These are phyloP conservation scores for Calamus simplicifolius DNA, from an alignment of 176 grass and related monocot genomes.

Conservation along the genomic window DNA sequence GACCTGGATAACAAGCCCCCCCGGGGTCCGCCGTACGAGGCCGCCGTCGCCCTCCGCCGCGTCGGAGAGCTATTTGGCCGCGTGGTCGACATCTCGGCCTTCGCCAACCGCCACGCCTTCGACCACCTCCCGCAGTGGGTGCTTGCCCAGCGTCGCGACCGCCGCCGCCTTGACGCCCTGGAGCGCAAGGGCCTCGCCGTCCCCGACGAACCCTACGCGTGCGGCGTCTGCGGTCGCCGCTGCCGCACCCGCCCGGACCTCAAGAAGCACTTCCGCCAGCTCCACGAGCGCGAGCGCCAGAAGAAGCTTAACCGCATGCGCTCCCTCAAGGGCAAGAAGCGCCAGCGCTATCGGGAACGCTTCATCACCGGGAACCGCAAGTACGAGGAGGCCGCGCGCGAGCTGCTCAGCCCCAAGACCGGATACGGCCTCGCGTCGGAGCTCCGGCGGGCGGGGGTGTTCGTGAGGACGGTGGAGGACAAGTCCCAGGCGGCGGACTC, in stretches of 20 bases:
- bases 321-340: slow-evolving; percentile 97
- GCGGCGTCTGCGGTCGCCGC: slow-evolving; percentile 75
- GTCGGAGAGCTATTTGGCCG: slow-evolving; percentile 64
- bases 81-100: slow-evolving; percentile 69
- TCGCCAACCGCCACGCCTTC: slow-evolving; percentile 87
- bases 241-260: slow-evolving; percentile 80
- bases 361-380: slow-evolving; percentile 76
- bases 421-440: slow-evolving; percentile 79
- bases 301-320: slow-evolving; percentile 77
- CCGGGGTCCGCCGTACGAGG: slow-evolving; percentile 55
- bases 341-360: slow-evolving; percentile 60
- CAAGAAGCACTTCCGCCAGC: slow-evolving; percentile 83
- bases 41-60: slow-evolving; percentile 45
- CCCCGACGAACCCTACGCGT: slow-evolving; percentile 51
- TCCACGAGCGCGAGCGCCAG: slow-evolving; percentile 88
- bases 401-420: slow-evolving; percentile 61
- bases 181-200: slow-evolving; percentile 47
- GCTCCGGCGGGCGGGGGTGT: slow-evolving; percentile 70
- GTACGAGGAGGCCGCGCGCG: slow-evolving; percentile 69
- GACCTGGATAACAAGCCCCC: slow-evolving; percentile 99
- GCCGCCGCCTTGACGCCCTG: slow-evolving; percentile 46
- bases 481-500: slow-evolving; percentile 93
- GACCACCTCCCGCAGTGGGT: slow-evolving; percentile 69
- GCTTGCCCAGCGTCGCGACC: slow-evolving; percentile 50
- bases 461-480: slow-evolving; percentile 62